phyloP scores from a whole-genome alignment of 306 rosid species.

The Fagus crenata region DNA sequence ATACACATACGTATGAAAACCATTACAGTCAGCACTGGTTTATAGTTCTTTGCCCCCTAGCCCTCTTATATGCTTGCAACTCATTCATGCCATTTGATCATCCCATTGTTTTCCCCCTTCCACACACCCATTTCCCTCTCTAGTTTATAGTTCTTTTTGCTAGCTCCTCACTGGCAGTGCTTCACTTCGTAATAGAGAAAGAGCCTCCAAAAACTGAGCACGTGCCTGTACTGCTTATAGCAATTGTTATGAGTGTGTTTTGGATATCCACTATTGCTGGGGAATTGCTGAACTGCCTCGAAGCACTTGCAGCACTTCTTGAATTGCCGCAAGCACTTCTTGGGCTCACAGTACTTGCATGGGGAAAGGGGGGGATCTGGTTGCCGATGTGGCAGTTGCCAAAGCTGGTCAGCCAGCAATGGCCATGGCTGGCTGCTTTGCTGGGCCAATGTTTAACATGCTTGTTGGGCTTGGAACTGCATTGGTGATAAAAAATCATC shows the following conservation, averaged over 20 bases:
- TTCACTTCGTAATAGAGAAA: conserved; percentile 62
- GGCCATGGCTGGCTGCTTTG: conserved; percentile 98
- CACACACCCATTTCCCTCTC: conserved; percentile 66
- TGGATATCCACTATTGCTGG: conserved; percentile 18
- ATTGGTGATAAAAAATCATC: conserved; percentile 61
- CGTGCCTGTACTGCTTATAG: conserved; percentile 50
- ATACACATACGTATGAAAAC: no score
- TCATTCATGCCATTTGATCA: conserved; percentile 61
- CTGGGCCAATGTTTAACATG: conserved; percentile 97
- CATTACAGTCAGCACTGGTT: no score
- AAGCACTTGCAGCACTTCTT: conserved; percentile 62
- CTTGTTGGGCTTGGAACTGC: conserved; percentile 92
- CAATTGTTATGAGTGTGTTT: no score
- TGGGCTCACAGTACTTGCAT: conserved; percentile 89
- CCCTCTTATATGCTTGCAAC: conserved; percentile 71
- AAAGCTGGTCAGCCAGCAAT: conserved; percentile 95
- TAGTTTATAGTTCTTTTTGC: conserved; percentile 71
- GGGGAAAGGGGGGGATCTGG: conserved; percentile 97
- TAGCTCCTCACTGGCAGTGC: conserved; percentile 73
- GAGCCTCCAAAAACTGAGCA: conserved; percentile 85
- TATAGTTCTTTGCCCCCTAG: conserved; percentile 71
- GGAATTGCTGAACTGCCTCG: conserved; percentile 87
- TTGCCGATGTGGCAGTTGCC: conserved; percentile 90
- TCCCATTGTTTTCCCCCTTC: conserved; percentile 82
- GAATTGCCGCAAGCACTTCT: conserved; percentile 69